phyloP scores from a whole-genome alignment of 2,329 filamentous ascomycete genomes.

The Myotisia sp. region DNA sequence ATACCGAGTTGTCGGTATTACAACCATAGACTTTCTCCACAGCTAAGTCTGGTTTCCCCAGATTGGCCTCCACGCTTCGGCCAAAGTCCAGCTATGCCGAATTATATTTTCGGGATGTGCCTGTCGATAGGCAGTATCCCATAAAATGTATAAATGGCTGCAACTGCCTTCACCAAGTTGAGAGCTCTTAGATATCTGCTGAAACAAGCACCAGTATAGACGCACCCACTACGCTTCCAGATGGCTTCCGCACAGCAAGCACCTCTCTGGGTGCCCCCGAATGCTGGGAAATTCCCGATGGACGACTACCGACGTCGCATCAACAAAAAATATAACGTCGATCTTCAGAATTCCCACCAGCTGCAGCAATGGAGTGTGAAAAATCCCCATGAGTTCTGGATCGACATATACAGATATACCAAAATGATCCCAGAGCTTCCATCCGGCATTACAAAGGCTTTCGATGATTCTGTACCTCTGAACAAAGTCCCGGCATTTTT shows the following conservation, averaged over 20 bases:
- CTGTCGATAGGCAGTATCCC: too few species aligned
- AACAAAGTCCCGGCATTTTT: slow-evolving; percentile 28
- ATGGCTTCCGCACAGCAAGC: neutral
- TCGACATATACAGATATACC: slow-evolving; percentile 28
- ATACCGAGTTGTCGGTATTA: too few species aligned
- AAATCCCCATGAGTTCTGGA: slow-evolving; percentile 31
- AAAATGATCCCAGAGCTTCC: slow-evolving; percentile 24
- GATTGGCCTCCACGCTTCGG: too few species aligned
- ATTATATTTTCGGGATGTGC: too few species aligned
- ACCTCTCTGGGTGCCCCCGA: slow-evolving; percentile 11
- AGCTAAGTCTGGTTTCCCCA: too few species aligned
- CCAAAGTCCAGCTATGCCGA: too few species aligned
- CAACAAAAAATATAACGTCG: slow-evolving; percentile 10
- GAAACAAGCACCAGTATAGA: neutral
- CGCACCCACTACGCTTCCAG: too few species aligned
- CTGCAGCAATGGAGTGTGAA: slow-evolving; percentile 29
- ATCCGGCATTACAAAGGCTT: slow-evolving; percentile 21
- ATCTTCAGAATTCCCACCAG: slow-evolving; percentile 19
- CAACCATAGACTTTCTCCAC: too few species aligned
- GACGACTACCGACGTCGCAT: slow-evolving; percentile 11
- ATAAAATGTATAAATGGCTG: too few species aligned
- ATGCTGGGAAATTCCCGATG: slow-evolving; percentile 10
- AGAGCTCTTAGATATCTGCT: too few species aligned
- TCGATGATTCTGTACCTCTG: slow-evolving; percentile 25
- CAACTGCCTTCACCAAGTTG: too few species aligned